phyloP scores from a whole-genome alignment of 2,329 filamentous ascomycete species.

The Tolypocladium ovalisporum region DNA sequence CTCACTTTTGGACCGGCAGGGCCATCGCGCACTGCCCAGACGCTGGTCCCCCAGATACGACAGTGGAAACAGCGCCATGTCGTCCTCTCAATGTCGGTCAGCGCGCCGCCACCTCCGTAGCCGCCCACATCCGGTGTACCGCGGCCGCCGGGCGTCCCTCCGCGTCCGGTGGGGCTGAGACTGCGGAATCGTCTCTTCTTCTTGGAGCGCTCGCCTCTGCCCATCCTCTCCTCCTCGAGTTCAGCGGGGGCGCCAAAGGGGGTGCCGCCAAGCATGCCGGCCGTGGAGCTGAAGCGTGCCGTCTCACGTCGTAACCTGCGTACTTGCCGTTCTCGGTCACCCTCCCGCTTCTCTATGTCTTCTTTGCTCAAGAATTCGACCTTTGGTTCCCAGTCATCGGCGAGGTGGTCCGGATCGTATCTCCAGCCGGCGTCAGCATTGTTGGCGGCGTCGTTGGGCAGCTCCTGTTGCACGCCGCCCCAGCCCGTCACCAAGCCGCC shows the following conservation, averaged over 20 bases:
- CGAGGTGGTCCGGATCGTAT: slow-evolving; percentile 85
- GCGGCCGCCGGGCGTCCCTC: slow-evolving; percentile 52
- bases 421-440: slow-evolving; percentile 83
- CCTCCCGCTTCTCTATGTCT: slow-evolving; percentile 94
- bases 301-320: slow-evolving; percentile 81
- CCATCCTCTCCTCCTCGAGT: slow-evolving; percentile 71
- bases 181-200: slow-evolving; percentile 91
- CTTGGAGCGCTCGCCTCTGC: slow-evolving; percentile 83
- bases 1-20: slow-evolving; percentile 74
- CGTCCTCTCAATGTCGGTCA: slow-evolving; percentile 67
- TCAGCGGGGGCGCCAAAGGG: slow-evolving; percentile 44
- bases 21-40: slow-evolving; percentile 92
- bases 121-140: slow-evolving; percentile 74
- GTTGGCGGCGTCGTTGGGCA: slow-evolving; percentile 82
- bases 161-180: slow-evolving; percentile 65
- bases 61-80: slow-evolving; percentile 88
- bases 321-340: slow-evolving; percentile 85
- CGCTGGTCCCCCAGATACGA: slow-evolving; percentile 73
- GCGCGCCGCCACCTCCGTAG: slow-evolving; percentile 56
- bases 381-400: slow-evolving; percentile 74
- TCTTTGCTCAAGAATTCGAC: slow-evolving; percentile 79
- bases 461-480: slow-evolving; percentile 48
- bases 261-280: slow-evolving; percentile 68
- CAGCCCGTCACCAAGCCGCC: slow-evolving; percentile 72
- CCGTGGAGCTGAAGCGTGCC: slow-evolving; percentile 78